phyloP scores from a whole-genome alignment of 2,329 filamentous ascomycete species.

The Aspergillus melleus region DNA sequence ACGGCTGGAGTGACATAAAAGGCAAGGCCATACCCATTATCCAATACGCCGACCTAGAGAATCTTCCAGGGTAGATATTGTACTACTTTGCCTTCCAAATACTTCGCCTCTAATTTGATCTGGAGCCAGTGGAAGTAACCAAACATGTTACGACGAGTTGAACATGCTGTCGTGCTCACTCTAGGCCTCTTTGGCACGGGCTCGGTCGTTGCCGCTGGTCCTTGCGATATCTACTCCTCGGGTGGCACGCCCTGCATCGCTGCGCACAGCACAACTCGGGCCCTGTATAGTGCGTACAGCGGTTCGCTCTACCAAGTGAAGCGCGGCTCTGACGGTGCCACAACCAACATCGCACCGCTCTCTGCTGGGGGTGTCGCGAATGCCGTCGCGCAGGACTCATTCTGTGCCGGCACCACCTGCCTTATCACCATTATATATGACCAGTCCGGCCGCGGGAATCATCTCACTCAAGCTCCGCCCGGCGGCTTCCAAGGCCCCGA shows the following conservation, averaged over 20 bases:
- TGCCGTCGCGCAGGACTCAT: constrained; percentile 60
- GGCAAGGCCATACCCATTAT: too few relatives aligned
- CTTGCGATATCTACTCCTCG: constrained; percentile 62
- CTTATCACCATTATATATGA: constrained; percentile 66
- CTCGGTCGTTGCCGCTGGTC: constrained; percentile 52
- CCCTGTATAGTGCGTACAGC: constrained; percentile 56
- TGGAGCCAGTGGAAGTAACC: too few relatives aligned
- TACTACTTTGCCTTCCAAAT: too few relatives aligned
- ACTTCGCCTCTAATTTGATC: too few relatives aligned
- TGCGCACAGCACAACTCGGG: constrained; percentile 65
- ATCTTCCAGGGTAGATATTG: too few relatives aligned
- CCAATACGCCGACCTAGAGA: too few relatives aligned
- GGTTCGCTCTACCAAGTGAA: constrained; percentile 61
- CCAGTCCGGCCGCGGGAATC: constrained; percentile 62
- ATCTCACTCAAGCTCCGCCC: constrained; percentile 62
- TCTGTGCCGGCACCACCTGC: constrained; percentile 62
- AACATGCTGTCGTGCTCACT: too few relatives aligned
- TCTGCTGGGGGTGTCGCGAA: constrained; percentile 64
- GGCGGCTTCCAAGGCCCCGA: constrained; percentile 60
- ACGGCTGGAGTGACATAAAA: too few relatives aligned
- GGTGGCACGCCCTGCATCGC: constrained; percentile 64
- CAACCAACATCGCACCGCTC: constrained; percentile 51
- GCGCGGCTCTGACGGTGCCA: constrained; percentile 53
- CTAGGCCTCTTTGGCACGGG: constrained; percentile 15
- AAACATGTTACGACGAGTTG: too few relatives aligned